These are phyloP conservation scores for Candida palmyrensis DNA, from an alignment of 805 yeast genomes.

Conservation along the genomic window DNA sequence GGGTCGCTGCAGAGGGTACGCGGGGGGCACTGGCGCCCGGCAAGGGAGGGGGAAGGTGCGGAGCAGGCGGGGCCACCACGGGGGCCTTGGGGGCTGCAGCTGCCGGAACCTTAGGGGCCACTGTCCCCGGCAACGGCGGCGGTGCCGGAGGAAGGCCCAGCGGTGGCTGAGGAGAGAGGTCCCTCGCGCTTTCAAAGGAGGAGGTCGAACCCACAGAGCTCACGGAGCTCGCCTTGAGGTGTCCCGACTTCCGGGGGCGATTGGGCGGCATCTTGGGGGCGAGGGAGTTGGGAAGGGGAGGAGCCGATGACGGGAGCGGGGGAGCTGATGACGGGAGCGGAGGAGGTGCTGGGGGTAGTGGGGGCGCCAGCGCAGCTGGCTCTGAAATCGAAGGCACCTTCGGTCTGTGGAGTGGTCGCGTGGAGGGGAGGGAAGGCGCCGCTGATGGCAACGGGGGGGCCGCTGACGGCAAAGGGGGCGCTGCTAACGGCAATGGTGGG, in stretches of 20 bases:
- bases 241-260: slow-evolving; percentile 36
- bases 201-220: slow-evolving; percentile 13
- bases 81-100: slow-evolving; percentile 10
- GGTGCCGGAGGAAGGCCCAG: background rate
- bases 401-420: slow-evolving; percentile 1
- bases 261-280: slow-evolving; percentile 34
- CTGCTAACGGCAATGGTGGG: background rate
- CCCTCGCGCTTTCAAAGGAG: background rate
- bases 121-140: slow-evolving; percentile 8
- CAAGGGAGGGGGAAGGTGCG: slow-evolving; percentile 11
- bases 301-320: slow-evolving; percentile 10
- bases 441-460: slow-evolving; percentile 1
- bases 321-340: slow-evolving; percentile 15
- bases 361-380: slow-evolving; percentile 6
- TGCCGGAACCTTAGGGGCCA: slow-evolving; percentile 12
- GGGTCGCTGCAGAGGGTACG: slow-evolving; percentile 13
- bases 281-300: slow-evolving; percentile 9
- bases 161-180: slow-evolving; percentile 4
- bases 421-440: slow-evolving; percentile 1
- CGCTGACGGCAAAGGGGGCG: background rate
- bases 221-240: slow-evolving; percentile 20
- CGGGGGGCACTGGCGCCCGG: slow-evolving; percentile 9
- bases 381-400: slow-evolving; percentile 2
- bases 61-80: slow-evolving; percentile 9
- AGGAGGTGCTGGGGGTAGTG: slow-evolving; percentile 14